Conservation (phyloP, 306 rosid genomes). For the Quercus agrifolia region DNA sequence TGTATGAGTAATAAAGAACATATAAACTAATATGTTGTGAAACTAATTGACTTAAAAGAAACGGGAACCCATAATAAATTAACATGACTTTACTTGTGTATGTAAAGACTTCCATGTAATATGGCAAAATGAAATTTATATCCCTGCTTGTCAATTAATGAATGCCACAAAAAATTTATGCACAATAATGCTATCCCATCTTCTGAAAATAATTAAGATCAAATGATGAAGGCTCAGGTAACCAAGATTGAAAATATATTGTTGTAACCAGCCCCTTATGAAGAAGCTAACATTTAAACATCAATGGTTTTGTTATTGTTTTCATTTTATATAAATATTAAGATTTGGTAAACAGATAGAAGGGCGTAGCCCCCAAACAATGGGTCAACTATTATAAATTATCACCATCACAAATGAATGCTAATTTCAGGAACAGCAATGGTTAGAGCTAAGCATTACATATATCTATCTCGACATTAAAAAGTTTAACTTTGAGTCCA, state of each 20-base stretch:
- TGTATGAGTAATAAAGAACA: background rate
- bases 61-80: background rate
- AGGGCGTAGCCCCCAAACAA: too few species aligned
- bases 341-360: too few species aligned
- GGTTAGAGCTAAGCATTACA: background rate
- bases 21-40: too few species aligned
- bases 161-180: background rate
- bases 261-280: background rate
- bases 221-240: background rate
- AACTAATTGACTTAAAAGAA: background rate
- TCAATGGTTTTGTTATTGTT: background rate
- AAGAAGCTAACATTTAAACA: background rate
- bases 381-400: background rate
- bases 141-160: background rate
- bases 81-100: background rate
- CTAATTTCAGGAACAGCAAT: background rate
- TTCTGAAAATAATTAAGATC: background rate
- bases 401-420: background rate
- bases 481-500: background rate
- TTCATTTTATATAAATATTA: too few species aligned
- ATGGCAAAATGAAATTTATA: background rate
- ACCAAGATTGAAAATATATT: background rate
- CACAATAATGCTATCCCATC: background rate
- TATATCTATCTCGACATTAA: background rate
- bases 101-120: background rate